Evolutionary conservation across 1,284 basidiomycete species (phyloP).

Genomic region (Moesziomyces globuligerus): DNA sequence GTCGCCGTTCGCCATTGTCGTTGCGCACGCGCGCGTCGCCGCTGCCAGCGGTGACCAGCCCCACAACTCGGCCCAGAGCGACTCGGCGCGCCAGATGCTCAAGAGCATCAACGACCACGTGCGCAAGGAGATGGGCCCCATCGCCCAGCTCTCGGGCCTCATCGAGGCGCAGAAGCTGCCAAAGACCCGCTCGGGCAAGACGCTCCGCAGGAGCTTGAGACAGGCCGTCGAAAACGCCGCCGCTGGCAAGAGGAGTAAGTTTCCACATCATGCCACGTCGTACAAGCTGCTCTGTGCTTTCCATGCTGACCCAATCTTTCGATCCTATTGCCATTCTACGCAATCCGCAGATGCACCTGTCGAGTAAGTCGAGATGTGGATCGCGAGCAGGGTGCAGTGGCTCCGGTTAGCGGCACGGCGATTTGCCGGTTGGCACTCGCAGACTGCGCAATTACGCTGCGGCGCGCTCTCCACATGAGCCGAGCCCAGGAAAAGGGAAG

Average conservation of each 20-base stretch:
- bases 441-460: neutral
- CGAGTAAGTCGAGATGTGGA: constrained; percentile 28
- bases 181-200: constrained; percentile 63
- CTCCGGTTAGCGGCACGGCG: constrained; percentile 3
- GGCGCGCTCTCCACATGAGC: too few species aligned
- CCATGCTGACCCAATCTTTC: neutral
- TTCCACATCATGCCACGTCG: neutral
- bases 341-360: constrained; percentile 30
- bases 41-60: constrained; percentile 22
- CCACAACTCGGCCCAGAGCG: constrained; percentile 24
- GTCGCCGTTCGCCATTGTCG: constrained; percentile 62
- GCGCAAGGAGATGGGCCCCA: constrained; percentile 58
- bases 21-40: constrained; percentile 33
- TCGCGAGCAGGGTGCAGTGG: neutral
- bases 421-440: neutral
- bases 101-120: constrained; percentile 59
- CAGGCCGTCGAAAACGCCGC: constrained; percentile 58
- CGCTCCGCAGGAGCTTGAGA: constrained; percentile 47
- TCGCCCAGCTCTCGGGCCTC: constrained; percentile 55
- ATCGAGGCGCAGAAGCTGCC: constrained; percentile 56
- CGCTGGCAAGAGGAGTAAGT: constrained; percentile 44
- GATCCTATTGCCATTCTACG: neutral
- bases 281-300: neutral
- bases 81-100: constrained; percentile 42
- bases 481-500: too few species aligned